Percentiles rank a stretch among this genome's conserved stretches.
Conservation (phyloP, 106 monocot genomes). For the Phalaenopsis equestris region DNA sequence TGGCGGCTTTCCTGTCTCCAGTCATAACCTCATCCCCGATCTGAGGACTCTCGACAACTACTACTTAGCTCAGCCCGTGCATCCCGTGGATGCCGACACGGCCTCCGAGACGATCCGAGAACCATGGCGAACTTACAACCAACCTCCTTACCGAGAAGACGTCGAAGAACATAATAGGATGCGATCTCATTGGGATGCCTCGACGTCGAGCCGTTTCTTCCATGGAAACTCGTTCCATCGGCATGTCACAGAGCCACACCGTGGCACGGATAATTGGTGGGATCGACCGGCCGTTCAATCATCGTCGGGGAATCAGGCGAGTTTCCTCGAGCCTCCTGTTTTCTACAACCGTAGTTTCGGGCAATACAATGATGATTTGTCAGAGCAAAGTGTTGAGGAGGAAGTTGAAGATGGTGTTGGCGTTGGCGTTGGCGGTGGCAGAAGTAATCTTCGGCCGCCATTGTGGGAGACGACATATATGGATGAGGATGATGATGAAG, state of each 20-base stretch:
- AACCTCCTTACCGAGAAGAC: slow-evolving; percentile 7
- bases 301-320: slow-evolving; percentile 13
- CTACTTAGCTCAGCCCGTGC: slow-evolving; percentile 30
- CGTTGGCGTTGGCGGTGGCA: background rate
- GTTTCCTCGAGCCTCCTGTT: slow-evolving; percentile 53
- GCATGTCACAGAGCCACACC: slow-evolving; percentile 3
- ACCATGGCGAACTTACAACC: slow-evolving; percentile 1
- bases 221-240: slow-evolving; percentile 12
- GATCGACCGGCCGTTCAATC: slow-evolving; percentile 9
- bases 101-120: background rate
- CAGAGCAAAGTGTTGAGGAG: slow-evolving; percentile 21
- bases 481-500: slow-evolving; percentile 22
- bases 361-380: slow-evolving; percentile 25
- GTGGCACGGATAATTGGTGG: slow-evolving; percentile 48
- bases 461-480: slow-evolving; percentile 31
- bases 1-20: slow-evolving; percentile 1
- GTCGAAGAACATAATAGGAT: slow-evolving; percentile 26
- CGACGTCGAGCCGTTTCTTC: slow-evolving; percentile 47
- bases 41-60: slow-evolving; percentile 60
- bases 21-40: slow-evolving; percentile 24
- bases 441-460: background rate
- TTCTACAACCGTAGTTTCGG: slow-evolving; percentile 17
- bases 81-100: background rate
- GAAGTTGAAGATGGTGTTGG: background rate
- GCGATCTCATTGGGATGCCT: slow-evolving; percentile 40